phyloP scores from a whole-genome alignment of 2,329 filamentous ascomycete species.

The Calonectria montana region DNA sequence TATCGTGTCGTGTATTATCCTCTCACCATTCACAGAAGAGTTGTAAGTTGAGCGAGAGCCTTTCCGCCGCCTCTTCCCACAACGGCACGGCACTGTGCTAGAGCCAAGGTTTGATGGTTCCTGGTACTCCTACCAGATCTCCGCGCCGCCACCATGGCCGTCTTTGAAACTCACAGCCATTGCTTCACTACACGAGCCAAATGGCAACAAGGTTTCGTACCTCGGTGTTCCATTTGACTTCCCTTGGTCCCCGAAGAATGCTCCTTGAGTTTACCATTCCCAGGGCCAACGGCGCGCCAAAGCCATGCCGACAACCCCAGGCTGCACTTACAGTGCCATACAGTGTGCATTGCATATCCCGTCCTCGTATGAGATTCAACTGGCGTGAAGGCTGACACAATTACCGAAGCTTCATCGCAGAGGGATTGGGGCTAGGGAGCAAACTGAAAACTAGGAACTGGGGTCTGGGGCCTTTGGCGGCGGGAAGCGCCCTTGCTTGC shows the following conservation, averaged over 20 bases:
- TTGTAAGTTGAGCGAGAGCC: slow-evolving; percentile 21
- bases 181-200: slow-evolving; percentile 20
- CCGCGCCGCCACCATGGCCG: neutral
- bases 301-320: neutral
- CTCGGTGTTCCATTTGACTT: slow-evolving; percentile 29
- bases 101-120: slow-evolving; percentile 21
- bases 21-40: slow-evolving; percentile 1
- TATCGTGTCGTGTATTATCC: slow-evolving; percentile 4
- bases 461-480: slow-evolving; percentile 7
- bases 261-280: slow-evolving; percentile 7
- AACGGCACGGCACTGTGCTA: slow-evolving; percentile 41
- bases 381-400: slow-evolving; percentile 25
- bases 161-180: neutral
- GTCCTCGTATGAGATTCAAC: neutral
- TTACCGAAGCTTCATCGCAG: slow-evolving; percentile 37
- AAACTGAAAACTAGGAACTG: slow-evolving; percentile 2
- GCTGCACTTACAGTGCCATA: neutral
- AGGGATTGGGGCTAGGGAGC: slow-evolving; percentile 4
- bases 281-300: slow-evolving; percentile 11
- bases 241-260: neutral
- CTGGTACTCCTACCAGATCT: slow-evolving; percentile 25
- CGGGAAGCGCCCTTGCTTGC: slow-evolving; percentile 16
- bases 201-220: slow-evolving; percentile 38
- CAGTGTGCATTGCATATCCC: neutral
- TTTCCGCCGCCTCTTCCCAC: slow-evolving; percentile 25